Conservation (phyloP, 2,329 filamentous ascomycete species). For the Colletotrichum chlorophyti region DNA sequence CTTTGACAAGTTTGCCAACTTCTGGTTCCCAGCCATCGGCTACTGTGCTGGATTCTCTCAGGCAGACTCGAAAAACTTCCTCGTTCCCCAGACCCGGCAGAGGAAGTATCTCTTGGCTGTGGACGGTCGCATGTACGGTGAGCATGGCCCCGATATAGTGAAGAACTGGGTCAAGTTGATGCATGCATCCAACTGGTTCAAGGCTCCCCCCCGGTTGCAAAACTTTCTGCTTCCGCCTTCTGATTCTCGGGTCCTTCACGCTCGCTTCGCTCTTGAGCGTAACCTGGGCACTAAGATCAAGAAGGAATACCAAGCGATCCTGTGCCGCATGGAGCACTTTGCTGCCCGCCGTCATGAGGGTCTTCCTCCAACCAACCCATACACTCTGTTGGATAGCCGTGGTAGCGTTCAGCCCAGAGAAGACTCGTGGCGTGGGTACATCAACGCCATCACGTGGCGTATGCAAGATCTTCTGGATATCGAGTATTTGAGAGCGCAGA, state of each 20-base stretch:
- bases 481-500: conserved; percentile 57
- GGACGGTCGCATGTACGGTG: conserved; percentile 44
- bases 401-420: conserved; percentile 59
- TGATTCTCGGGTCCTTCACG: conserved; percentile 59
- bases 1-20: conserved; percentile 59
- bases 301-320: conserved; percentile 55
- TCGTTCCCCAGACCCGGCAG: conserved; percentile 73
- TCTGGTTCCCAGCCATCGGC: conserved; percentile 50
- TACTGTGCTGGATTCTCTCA: conserved; percentile 59
- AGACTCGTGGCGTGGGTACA: conserved; percentile 59
- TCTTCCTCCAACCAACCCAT: conserved; percentile 61
- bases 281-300: conserved; percentile 36
- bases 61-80: conserved; percentile 75
- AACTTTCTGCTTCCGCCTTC: conserved; percentile 65
- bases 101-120: conserved; percentile 67
- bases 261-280: conserved; percentile 53
- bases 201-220: conserved; percentile 67
- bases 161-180: conserved; percentile 53
- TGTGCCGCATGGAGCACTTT: conserved; percentile 66
- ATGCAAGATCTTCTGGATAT: conserved; percentile 74
- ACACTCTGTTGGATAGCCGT: conserved; percentile 66
- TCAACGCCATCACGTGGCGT: conserved; percentile 59
- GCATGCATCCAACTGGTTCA: conserved; percentile 43
- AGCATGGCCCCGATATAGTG: conserved; percentile 35
- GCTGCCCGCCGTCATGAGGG: conserved; percentile 54